A percentile compares a stretch with the other conserved stretches of the same genome.
Conservation (phyloP, 495 filamentous ascomycete genomes). For the Penicillium chermesinum region DNA sequence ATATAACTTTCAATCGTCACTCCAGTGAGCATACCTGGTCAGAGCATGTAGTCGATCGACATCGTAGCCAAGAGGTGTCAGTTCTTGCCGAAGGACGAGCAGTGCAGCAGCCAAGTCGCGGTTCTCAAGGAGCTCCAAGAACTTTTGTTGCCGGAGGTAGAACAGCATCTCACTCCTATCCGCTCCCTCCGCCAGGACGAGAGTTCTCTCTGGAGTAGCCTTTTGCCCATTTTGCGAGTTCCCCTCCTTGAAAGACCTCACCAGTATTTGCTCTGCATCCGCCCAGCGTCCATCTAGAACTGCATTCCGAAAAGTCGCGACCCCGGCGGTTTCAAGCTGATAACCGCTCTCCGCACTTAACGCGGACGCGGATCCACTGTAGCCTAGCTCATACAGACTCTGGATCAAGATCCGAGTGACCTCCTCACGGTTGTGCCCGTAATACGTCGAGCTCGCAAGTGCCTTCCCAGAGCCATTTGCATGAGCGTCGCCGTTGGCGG, state of each 20-base stretch:
- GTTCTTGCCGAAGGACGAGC: slow-evolving; percentile 74
- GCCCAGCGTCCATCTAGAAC: slow-evolving; percentile 78
- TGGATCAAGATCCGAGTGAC: slow-evolving; percentile 91
- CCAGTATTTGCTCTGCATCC: slow-evolving; percentile 76
- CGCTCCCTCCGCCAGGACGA: slow-evolving; percentile 53
- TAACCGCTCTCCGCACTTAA: slow-evolving; percentile 81
- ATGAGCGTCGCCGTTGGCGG: slow-evolving; percentile 38
- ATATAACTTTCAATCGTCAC: not conserved
- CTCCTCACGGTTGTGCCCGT: slow-evolving; percentile 88
- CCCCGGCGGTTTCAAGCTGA: slow-evolving; percentile 77
- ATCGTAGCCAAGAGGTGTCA: slow-evolving; percentile 83
- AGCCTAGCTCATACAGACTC: slow-evolving; percentile 81
- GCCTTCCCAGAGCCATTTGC: slow-evolving; percentile 46
- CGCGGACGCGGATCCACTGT: slow-evolving; percentile 64
- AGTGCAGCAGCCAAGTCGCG: slow-evolving; percentile 69
- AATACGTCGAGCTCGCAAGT: slow-evolving; percentile 45
- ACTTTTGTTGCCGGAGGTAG: slow-evolving; percentile 88
- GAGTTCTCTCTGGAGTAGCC: slow-evolving; percentile 22
- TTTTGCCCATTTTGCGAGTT: slow-evolving; percentile 17
- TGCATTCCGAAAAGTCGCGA: slow-evolving; percentile 77
- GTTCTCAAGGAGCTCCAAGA: slow-evolving; percentile 80
- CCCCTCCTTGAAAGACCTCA: slow-evolving; percentile 43
- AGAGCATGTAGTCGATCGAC: slow-evolving; percentile 70
- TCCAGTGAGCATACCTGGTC: slow-evolving; percentile 56
- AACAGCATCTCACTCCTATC: slow-evolving; percentile 65